Base-by-base conservation (phyloP, 495 filamentous ascomycete genomes). In the Lepidopterella palustris region DNA sequence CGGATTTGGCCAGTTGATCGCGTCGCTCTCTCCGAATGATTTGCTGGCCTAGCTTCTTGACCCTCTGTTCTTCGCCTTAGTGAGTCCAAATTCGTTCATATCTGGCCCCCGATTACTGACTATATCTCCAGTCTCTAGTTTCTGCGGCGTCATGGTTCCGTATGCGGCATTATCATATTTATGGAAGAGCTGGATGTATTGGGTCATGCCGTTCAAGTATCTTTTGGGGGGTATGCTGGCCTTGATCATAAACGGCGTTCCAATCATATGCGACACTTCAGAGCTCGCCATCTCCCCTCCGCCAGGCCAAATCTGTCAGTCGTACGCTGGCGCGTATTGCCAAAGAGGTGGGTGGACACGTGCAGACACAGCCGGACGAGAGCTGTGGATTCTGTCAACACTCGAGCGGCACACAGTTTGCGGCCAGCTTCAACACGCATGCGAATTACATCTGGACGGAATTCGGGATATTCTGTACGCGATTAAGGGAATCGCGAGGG, bases 1-100 rank as follows among this genome's bases (percentile, higher is more conserved):
- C 52, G 78, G 82, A 24, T 84, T 92, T 60, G 86, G 86, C 0
- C 87, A 90, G 71, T 83, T 84, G 61, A 89, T 93, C 48, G 89
- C 89, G 0, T 77, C 88, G 0, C 79, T 90, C 60, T 76, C 82
- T 10, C 87, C 88, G 0, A 89, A 89, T 68, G 82, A 87, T 35
- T 77, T 89, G 4, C 78, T 90, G 32, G 86, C 87, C 15, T 84
- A 82, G 8, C 67, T 92, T 0, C 78, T 73, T 39, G 57, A 73
- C 25, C 67, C 80, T 0, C 66, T 86, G 0, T 72, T 85, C 69
- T 85, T 86, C 70, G 77, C 80, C 15, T 86, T 68, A 67, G 54
- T 62, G 45, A 55, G 58, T 55, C 0, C 9, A 50, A 3, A 15
- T 4, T 11, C 1, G 28, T 23, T 10, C 18, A 5, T 25, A 24